phyloP scores from a whole-genome alignment of 1,284 basidiomycete species.

The Vanrija sp. region DNA sequence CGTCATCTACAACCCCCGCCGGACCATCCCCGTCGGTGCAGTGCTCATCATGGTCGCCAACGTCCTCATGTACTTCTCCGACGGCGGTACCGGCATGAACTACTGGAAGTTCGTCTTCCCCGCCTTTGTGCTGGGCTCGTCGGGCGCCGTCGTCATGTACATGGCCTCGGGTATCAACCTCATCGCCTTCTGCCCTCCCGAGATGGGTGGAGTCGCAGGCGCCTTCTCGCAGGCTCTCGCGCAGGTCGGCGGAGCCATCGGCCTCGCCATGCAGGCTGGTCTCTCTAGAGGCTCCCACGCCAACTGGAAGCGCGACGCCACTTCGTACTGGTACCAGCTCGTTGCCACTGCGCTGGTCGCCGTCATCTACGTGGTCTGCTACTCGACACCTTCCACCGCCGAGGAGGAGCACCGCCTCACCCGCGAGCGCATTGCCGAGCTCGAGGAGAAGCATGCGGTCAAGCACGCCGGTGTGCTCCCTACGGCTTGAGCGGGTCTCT shows the following conservation, averaged over 20 bases:
- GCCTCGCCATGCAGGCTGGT: slow-evolving; percentile 44
- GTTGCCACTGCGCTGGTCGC: slow-evolving; percentile 27
- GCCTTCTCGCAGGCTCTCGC: slow-evolving; percentile 43
- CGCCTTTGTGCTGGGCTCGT: slow-evolving; percentile 38
- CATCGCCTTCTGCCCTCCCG: slow-evolving; percentile 37
- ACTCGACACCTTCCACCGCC: slow-evolving; percentile 24
- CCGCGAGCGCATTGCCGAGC: slow-evolving; percentile 28
- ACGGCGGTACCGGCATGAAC: slow-evolving; percentile 37
- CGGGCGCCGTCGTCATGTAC: slow-evolving; percentile 42
- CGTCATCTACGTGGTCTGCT: slow-evolving; percentile 30
- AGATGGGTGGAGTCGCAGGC: slow-evolving; percentile 38
- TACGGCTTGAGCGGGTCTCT: too few relatives aligned
- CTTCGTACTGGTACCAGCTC: slow-evolving; percentile 35
- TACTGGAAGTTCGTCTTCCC: slow-evolving; percentile 46
- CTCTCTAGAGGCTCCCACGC: too few relatives aligned
- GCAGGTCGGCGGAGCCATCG: slow-evolving; percentile 44
- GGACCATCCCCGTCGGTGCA: slow-evolving; percentile 32
- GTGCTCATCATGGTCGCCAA: slow-evolving; percentile 33
- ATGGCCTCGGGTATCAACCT: slow-evolving; percentile 40
- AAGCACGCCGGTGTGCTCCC: too few relatives aligned
- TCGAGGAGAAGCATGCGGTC: too few relatives aligned
- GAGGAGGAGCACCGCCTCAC: slow-evolving; percentile 34
- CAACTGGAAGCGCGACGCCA: slow-evolving; percentile 30
- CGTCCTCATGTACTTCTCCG: slow-evolving; percentile 41
- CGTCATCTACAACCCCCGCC: slow-evolving; percentile 39